Percentiles rank a stretch among this genome's conserved stretches.
phyloP scores from a whole-genome alignment of 306 rosid species.

The Begonia masoniana region DNA sequence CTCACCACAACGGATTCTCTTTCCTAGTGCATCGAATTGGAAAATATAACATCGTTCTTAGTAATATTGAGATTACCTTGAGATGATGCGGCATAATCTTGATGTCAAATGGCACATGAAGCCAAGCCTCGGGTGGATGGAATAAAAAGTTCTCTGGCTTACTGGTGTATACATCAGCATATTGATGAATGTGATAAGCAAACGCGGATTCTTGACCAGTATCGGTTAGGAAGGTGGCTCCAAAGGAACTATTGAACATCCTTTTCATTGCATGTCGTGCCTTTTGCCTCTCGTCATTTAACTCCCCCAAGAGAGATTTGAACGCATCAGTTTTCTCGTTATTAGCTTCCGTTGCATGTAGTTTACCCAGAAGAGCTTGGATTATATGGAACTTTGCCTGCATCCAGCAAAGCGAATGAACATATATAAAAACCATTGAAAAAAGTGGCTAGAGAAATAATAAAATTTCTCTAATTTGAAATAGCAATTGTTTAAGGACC shows the following conservation, averaged over 20 bases:
- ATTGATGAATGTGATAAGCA: slow-evolving; percentile 87
- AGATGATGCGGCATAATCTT: slow-evolving; percentile 97
- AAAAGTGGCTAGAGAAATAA: not conserved
- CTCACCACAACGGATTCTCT: not conserved
- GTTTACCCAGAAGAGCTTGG: slow-evolving; percentile 74
- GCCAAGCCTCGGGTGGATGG: slow-evolving; percentile 88
- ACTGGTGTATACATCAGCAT: slow-evolving; percentile 97
- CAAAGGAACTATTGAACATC: slow-evolving; percentile 76
- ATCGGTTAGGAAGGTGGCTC: slow-evolving; percentile 82
- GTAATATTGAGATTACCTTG: slow-evolving; percentile 41
- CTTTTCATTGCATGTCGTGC: slow-evolving; percentile 57
- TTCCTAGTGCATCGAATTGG: not conserved
- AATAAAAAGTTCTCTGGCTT: slow-evolving; percentile 85
- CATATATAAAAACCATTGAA: not conserved
- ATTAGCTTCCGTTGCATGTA: slow-evolving; percentile 57
- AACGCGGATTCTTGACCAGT: slow-evolving; percentile 97
- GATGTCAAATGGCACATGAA: slow-evolving; percentile 82
- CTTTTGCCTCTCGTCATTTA: slow-evolving; percentile 51
- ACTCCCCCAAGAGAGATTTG: slow-evolving; percentile 49
- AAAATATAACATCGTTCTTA: not conserved
- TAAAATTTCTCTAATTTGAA: too few relatives aligned
- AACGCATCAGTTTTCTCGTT: slow-evolving; percentile 35
- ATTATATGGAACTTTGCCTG: slow-evolving; percentile 90
- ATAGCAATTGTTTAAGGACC: too few relatives aligned
- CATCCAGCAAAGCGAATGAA: not conserved